Evolutionary conservation across 1,284 basidiomycete species (phyloP).

Genomic region (Puccinia polysora): DNA sequence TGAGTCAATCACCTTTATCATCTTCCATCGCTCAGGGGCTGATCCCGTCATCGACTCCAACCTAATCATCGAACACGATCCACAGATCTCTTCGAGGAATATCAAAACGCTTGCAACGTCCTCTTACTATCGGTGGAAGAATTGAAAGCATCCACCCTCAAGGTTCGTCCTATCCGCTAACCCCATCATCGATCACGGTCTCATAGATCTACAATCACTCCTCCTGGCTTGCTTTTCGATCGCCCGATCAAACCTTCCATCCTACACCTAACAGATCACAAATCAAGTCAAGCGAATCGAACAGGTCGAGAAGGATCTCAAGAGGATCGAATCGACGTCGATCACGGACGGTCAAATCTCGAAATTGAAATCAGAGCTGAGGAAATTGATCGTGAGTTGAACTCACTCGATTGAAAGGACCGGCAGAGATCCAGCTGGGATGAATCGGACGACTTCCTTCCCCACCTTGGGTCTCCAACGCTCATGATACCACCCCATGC

Average conservation of each 20-base stretch:
- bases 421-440: not conserved
- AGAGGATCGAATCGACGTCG: conserved; percentile 1
- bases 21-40: too few species aligned
- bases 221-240: not conserved
- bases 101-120: conserved; percentile 32
- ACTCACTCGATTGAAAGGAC: not conserved
- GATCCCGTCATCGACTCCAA: too few species aligned
- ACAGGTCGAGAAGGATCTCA: conserved; percentile 75
- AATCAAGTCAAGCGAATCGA: conserved; percentile 78
- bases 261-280: conserved; percentile 61
- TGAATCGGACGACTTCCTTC: not conserved
- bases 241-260: not conserved
- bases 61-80: not conserved
- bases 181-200: not conserved
- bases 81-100: conserved; percentile 30
- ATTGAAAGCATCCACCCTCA: conserved; percentile 25
- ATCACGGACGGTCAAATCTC: conserved; percentile 16
- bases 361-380: conserved; percentile 20
- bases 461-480: too few species aligned
- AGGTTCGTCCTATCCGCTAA: not conserved
- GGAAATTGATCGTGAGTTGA: conserved; percentile 25
- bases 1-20: too few species aligned
- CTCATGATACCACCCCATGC: not conserved
- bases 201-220: too few species aligned
- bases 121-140: conserved; percentile 36